A percentile compares a stretch with the other conserved stretches of the same genome.
Evolutionary conservation across 495 filamentous ascomycete genomes (phyloP).

Genomic region (Podospora conica): DNA sequence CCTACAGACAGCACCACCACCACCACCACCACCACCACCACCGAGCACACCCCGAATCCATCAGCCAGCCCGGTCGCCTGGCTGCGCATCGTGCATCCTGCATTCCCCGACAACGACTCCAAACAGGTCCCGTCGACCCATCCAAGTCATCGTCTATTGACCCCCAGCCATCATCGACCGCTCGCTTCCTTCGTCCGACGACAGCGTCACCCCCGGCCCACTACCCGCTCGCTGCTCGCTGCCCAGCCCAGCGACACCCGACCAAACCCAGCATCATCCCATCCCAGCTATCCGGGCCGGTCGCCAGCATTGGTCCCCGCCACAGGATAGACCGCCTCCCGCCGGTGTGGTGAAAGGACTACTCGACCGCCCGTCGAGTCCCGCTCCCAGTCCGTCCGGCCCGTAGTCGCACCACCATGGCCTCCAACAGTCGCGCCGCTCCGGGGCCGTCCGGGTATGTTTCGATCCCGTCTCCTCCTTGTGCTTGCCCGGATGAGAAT

Average conservation of each 20-base stretch:
- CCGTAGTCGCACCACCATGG: slow-evolving; percentile 27
- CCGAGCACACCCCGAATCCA: background rate
- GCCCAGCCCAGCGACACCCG: background rate
- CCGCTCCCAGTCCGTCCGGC: background rate
- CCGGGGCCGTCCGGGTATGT: slow-evolving; percentile 30
- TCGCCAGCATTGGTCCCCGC: slow-evolving; percentile 2
- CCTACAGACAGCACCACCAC: background rate
- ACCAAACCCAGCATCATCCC: background rate
- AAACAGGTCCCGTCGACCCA: background rate
- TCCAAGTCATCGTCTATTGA: slow-evolving; percentile 1
- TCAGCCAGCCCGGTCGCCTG: background rate
- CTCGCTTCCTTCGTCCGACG: background rate
- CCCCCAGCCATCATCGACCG: slow-evolving; percentile 5
- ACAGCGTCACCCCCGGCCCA: background rate
- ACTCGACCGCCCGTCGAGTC: slow-evolving; percentile 13
- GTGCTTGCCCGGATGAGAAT: slow-evolving; percentile 6
- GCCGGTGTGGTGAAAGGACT: slow-evolving; percentile 11
- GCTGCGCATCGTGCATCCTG: background rate
- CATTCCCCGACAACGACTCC: background rate
- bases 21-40: background rate
- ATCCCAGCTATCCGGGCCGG: background rate
- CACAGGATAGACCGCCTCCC: slow-evolving; percentile 6
- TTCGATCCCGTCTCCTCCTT: background rate
- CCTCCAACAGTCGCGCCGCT: slow-evolving; percentile 23
- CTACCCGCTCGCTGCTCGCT: background rate